phyloP scores from a whole-genome alignment of 2,329 filamentous ascomycete species.

The Rutstroemia sp. region DNA sequence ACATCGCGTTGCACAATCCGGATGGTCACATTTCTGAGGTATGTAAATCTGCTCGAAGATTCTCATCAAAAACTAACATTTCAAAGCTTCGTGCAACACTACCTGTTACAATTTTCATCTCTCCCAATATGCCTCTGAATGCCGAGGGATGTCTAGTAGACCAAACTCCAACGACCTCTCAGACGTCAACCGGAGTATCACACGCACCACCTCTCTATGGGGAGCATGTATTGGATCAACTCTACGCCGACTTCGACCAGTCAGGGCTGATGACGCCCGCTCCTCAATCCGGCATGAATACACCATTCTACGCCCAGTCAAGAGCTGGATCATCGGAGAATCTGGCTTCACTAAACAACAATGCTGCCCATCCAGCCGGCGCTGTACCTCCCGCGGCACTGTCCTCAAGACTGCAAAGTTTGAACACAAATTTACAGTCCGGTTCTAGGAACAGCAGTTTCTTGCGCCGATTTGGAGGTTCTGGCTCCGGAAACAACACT shows the following conservation, averaged over 20 bases:
- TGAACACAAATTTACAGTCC: constrained; percentile 56
- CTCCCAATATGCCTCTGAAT: constrained; percentile 82
- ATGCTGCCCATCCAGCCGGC: constrained; percentile 35
- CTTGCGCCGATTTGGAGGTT: constrained; percentile 23
- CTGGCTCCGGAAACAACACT: constrained; percentile 30
- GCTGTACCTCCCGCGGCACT: constrained; percentile 45
- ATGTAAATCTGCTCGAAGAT: constrained; percentile 25
- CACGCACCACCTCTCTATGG: constrained; percentile 88
- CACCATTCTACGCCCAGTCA: constrained; percentile 66
- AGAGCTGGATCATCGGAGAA: constrained; percentile 78
- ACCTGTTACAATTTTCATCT: constrained; percentile 90
- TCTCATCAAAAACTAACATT: constrained; percentile 13
- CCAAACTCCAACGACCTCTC: constrained; percentile 41
- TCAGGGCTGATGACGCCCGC: constrained; percentile 75
- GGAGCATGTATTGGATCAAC: constrained; percentile 78
- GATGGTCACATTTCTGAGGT: constrained; percentile 92
- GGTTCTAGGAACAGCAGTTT: constrained; percentile 36
- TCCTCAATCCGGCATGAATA: constrained; percentile 65
- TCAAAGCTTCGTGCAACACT: constrained; percentile 74
- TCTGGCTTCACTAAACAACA: constrained; percentile 51
- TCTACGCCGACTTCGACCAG: constrained; percentile 82
- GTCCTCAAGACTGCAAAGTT: constrained; percentile 62
- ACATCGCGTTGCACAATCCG: constrained; percentile 85
- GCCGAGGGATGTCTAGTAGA: constrained; percentile 75
- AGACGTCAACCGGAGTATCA: constrained; percentile 44